Evolutionary conservation across 1,139 yeast species (phyloP), one percentile per base, ranked within the genome.

Genomic region (Candida glucosophila): DNA sequence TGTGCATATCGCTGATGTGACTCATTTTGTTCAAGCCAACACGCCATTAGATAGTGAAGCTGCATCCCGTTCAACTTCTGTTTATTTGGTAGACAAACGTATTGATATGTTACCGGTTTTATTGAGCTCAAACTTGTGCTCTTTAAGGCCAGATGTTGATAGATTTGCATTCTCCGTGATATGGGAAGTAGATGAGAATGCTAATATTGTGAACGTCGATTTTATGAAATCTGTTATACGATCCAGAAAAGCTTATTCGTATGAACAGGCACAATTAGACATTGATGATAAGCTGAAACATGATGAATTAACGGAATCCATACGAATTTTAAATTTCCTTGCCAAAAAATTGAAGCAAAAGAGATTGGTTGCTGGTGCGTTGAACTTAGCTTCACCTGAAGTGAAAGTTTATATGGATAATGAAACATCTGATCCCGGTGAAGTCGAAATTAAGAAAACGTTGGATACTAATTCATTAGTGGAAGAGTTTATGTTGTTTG

Each of bases 1-100:
- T 45, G 99, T 92, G 17, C 99, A 92, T 50, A 92, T 92, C 59
- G 99, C 99, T 5, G 99, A 92, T 58, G 99, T 92, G 13, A 85
- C 97, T 1, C 94, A 92, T 54, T 92, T 92, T 44, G 98, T 92
- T 25, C 85, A 86, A 52, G 79, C 98, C 1, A 81, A 78, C 37
- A 86, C 96, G 4, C 77, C 98, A 0, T 64, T 92, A 33, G 98
- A 92, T 50, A 80, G 74, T 25, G 99, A 92, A 56, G 99, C 97
- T 54, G 95, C 97, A 1, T 69, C 94, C 3, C 73, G 99, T 54
- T 97, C 96, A 47, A 92, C 98, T 0, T 88, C 98, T 4, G 96
- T 90, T 3, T 92, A 92, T 53, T 66, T 92, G 34, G 98, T 92
- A n/a, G 98, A 92, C 50, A 90, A 92, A 54, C 82, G 99, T 67